Evolutionary conservation across 192 early-diverging fungal species (phyloP), one percentile per base, ranked within the genome.

Genomic region (Podila epicladia): DNA sequence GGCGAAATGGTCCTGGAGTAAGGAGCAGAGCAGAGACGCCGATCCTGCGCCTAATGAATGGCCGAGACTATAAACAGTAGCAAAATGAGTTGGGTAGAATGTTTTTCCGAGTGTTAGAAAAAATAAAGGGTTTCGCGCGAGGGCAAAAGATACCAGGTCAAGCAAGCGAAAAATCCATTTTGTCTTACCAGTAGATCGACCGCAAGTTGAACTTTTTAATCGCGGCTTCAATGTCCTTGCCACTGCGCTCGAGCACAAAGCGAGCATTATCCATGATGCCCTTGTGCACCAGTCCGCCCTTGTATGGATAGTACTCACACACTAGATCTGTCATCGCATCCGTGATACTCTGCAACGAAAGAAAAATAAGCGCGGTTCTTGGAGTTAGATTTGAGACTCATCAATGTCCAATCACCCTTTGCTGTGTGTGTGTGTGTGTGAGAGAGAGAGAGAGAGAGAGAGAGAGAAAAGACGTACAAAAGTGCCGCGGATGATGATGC

Each of bases 241-340:
- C 63, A 26, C 73, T 76, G 37, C 69, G 73, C 41, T 85, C 73
- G 26, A 82, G 62, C 4, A 85, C 62, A 53, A 82, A 85, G 26
- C 74, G 65, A 7, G 83, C 83, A 67, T 82, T 85, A 50, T 82
- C 77, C 70, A 85, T 68, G 48, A 82, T 76, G 20, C 83, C 83
- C 22, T 82, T 75, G 33, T 85, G 83, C 22, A 85, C 83, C 37
- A 85, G 72, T 2, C 78, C 83, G 1, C 70, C 77, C 32, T 85
- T 85, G 74, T 82, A 85, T 2, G 78, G 78, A 60, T 85, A 80
- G 35, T 82, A 82, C 62, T 85, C 77, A 35, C 77, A 80, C 9
- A 85, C 67, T 15, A 76, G 49, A 64, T 85, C 83, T 2, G 83
- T 85, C 71, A 85, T 85, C 13, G 79, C 67, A 59, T 85, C 83